phyloP scores from a whole-genome alignment of 2,329 filamentous ascomycete genomes.

The Penicillium freii region DNA sequence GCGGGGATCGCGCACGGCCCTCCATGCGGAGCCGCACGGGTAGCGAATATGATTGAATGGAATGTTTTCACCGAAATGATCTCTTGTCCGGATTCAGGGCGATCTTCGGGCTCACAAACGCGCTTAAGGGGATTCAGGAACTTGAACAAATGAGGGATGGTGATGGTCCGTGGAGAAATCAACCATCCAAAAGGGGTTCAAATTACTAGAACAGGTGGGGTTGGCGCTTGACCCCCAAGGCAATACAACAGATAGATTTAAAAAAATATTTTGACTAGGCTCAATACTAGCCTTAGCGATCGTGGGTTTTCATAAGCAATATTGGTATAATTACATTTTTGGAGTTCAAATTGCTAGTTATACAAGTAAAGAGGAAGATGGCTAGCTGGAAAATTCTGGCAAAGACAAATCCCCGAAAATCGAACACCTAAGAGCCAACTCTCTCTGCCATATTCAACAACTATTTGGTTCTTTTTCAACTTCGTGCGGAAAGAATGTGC shows the following conservation, averaged over 20 bases:
- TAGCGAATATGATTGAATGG: background rate
- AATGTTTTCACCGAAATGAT: background rate
- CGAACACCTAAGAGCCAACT: background rate
- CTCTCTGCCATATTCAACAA: background rate
- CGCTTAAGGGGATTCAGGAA: background rate
- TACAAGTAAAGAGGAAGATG: background rate
- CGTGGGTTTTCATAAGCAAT: too few species aligned
- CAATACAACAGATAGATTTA: background rate
- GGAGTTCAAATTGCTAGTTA: background rate
- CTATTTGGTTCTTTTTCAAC: background rate
- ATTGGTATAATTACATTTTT: background rate
- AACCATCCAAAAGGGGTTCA: background rate
- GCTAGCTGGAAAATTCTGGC: background rate
- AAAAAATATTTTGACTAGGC: background rate
- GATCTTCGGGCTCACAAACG: background rate
- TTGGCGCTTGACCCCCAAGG: background rate
- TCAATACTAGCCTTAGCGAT: too few species aligned
- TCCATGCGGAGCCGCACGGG: constrained; percentile 17
- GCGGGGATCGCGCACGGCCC: constrained; percentile 5
- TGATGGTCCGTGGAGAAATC: background rate
- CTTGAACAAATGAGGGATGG: background rate
- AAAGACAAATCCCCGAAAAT: background rate
- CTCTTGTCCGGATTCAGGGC: background rate
- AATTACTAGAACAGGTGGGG: background rate
- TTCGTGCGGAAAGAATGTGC: constrained; percentile 11